A percentile compares a stretch with the other conserved stretches of the same genome.
Evolutionary conservation across 257 asterid genomes (phyloP).

Genomic region (Penstemon newberryi): DNA sequence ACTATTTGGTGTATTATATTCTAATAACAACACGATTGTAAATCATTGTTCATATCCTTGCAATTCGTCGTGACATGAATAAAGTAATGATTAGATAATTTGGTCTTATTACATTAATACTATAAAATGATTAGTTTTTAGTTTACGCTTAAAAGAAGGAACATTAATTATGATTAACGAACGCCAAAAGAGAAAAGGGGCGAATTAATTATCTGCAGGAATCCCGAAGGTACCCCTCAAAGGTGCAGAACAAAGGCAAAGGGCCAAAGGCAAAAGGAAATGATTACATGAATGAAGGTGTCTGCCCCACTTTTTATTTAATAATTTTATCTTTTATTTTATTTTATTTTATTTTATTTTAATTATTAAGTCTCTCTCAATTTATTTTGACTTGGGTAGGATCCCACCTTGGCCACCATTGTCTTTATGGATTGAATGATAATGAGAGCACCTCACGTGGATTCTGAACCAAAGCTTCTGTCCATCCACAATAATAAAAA

Average conservation of each 20-base stretch:
- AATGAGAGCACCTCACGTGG: conserved; percentile 99
- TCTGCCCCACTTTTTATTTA: conserved; percentile 8
- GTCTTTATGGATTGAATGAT: conserved; percentile 97
- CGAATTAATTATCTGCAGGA: conserved; percentile 17
- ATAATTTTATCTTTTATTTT: conserved; percentile 29
- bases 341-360: background rate
- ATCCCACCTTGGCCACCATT: conserved; percentile 73
- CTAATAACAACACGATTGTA: too few species aligned
- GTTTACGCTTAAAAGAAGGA: background rate
- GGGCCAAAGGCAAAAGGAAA: conserved; percentile 52
- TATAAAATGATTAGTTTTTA: conserved; percentile 6
- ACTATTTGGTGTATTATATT: too few species aligned
- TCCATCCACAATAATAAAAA: conserved; percentile 62
- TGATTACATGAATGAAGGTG: conserved; percentile 55
- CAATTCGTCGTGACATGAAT: too few species aligned
- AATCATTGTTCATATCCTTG: too few species aligned
- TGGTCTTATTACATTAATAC: conserved; percentile 33
- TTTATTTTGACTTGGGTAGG: conserved; percentile 68
- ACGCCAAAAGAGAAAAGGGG: conserved; percentile 44
- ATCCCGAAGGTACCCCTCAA: conserved; percentile 11
- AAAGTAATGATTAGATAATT: conserved; percentile 18
- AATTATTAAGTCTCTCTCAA: background rate
- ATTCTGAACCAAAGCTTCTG: conserved; percentile 91
- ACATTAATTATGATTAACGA: conserved; percentile 21
- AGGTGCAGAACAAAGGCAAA: conserved; percentile 42